Conservation (phyloP, 805 yeast species). For the Yarrowia osloensis region DNA sequence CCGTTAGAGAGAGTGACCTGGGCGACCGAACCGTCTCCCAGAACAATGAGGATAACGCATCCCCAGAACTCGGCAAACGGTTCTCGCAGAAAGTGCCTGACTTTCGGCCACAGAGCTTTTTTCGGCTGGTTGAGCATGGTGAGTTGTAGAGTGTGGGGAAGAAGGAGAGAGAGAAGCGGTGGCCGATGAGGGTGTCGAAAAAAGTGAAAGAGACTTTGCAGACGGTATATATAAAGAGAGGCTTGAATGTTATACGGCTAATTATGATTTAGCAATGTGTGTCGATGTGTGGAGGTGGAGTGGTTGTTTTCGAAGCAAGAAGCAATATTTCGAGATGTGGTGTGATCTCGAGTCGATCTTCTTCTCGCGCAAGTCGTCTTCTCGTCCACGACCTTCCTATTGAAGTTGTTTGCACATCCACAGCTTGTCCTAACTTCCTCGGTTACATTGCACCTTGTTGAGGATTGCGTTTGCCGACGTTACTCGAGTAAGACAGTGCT, state of each 20-base stretch:
- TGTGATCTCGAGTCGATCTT: neutral
- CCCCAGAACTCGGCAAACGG: constrained; percentile 57
- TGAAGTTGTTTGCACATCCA: neutral
- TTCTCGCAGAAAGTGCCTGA: constrained; percentile 46
- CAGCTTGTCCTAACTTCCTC: neutral
- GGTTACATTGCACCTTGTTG: constrained; percentile 9
- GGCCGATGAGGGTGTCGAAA: neutral
- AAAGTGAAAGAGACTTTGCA: neutral
- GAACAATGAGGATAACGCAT: constrained; percentile 49
- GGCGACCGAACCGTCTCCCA: constrained; percentile 54
- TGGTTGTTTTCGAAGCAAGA: neutral
- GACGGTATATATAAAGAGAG: neutral
- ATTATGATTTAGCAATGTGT: constrained; percentile 1
- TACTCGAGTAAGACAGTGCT: neutral
- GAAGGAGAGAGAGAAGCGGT: neutral
- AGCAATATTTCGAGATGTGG: neutral
- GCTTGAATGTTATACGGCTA: constrained; percentile 1
- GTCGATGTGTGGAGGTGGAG: neutral
- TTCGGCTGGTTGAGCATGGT: constrained; percentile 7
- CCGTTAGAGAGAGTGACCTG: constrained; percentile 48
- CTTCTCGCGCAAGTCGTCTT: neutral
- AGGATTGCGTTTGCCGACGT: neutral
- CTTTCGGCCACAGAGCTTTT: constrained; percentile 20
- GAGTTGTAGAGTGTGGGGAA: neutral
- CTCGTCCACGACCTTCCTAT: neutral